phyloP scores from a whole-genome alignment of 1,284 basidiomycete species.

The Trametes pubescens region DNA sequence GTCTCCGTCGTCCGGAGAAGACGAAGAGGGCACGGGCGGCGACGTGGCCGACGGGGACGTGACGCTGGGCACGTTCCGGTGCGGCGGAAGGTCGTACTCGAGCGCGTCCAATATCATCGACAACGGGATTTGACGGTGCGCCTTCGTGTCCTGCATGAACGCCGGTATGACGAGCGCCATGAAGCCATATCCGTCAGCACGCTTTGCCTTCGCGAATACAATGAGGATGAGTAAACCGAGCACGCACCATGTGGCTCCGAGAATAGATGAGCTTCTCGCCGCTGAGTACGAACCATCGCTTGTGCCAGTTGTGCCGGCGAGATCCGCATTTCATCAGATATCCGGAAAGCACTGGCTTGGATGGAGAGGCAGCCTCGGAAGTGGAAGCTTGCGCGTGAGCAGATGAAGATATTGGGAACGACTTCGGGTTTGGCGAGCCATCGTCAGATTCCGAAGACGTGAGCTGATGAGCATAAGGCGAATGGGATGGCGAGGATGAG shows the following conservation, averaged over 20 bases:
- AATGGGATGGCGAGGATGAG: constrained; percentile 47
- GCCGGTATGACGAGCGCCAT: constrained; percentile 9
- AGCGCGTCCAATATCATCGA: constrained; percentile 91
- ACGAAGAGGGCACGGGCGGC: constrained; percentile 42
- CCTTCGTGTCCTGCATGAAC: constrained; percentile 77
- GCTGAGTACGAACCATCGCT: constrained; percentile 91
- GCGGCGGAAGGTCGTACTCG: constrained; percentile 76
- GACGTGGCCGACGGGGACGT: constrained; percentile 46
- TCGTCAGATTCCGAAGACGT: constrained; percentile 85
- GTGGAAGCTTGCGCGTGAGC: constrained; percentile 3
- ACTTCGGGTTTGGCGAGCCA: constrained; percentile 49
- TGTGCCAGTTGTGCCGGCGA: constrained; percentile 94
- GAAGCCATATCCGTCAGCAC: constrained; percentile 27
- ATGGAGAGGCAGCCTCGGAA: constrained; percentile 53
- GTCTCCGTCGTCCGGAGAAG: constrained; percentile 52
- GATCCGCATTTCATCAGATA: constrained; percentile 98
- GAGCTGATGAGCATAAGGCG: constrained; percentile 45
- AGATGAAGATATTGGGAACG: constrained; percentile 24
- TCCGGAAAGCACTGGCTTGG: constrained; percentile 83
- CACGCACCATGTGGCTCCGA: constrained; percentile 87
- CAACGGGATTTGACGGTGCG: constrained; percentile 87
- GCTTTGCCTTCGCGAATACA: constrained; percentile 14
- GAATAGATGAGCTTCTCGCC: constrained; percentile 85
- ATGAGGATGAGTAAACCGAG: constrained; percentile 31
- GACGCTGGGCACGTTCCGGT: constrained; percentile 38